Percentiles rank a stretch among this genome's conserved stretches.
These are phyloP conservation scores for Biscogniauxia marginata DNA, from an alignment of 2,329 filamentous ascomycete species.

Conservation along the genomic window DNA sequence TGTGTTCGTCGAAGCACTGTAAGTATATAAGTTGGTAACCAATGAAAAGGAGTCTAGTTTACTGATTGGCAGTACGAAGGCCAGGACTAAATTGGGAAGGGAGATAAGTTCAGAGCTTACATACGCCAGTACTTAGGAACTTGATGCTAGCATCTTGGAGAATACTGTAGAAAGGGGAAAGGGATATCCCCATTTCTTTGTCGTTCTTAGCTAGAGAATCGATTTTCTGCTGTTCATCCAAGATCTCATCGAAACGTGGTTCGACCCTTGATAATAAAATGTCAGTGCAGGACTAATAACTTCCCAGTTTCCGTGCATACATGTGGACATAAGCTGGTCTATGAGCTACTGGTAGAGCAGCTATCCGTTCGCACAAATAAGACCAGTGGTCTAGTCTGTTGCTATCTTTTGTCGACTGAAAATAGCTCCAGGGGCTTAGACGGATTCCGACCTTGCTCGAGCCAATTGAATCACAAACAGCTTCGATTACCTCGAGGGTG, in stretches of 20 bases:
- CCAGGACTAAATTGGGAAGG: too few relatives aligned
- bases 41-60: too few relatives aligned
- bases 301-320: too few relatives aligned
- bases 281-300: too few relatives aligned
- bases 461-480: slow-evolving; percentile 24
- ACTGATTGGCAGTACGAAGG: too few relatives aligned
- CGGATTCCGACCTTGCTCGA: slow-evolving; percentile 24
- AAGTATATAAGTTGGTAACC: too few relatives aligned
- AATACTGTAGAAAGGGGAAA: slow-evolving; percentile 41
- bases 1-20: too few relatives aligned
- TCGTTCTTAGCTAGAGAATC: slow-evolving; percentile 34
- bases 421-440: slow-evolving; percentile 26
- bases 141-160: slow-evolving; percentile 38
- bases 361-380: slow-evolving; percentile 36
- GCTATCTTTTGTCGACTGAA: slow-evolving; percentile 27
- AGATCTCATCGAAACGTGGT: slow-evolving; percentile 46
- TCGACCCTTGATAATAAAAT: too few relatives aligned
- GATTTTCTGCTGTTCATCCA: slow-evolving; percentile 44
- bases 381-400: slow-evolving; percentile 33
- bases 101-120: too few relatives aligned
- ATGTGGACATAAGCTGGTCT: slow-evolving; percentile 46
- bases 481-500: slow-evolving; percentile 23
- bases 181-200: slow-evolving; percentile 25
- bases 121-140: too few relatives aligned
- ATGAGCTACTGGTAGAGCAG: slow-evolving; percentile 31